A percentile compares a stretch with the other conserved stretches of the same genome.
Conservation (phyloP, 2,329 filamentous ascomycete genomes). For the Ceratocystis destructans region DNA sequence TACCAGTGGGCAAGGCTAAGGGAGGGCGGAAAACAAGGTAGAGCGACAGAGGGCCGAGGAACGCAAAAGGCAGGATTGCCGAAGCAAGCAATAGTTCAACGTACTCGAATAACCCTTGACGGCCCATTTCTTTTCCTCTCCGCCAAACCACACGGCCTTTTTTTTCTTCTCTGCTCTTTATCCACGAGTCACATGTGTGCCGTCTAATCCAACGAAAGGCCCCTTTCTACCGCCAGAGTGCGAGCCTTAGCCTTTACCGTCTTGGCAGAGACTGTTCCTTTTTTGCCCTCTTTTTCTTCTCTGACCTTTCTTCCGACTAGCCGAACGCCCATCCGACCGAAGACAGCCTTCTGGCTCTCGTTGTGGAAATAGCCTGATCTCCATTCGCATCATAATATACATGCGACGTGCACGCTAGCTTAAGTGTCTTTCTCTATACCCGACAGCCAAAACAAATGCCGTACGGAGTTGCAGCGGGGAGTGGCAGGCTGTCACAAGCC, state of each 20-base stretch:
- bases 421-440: background rate
- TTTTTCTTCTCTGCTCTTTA: background rate
- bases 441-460: slow-evolving; percentile 11
- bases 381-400: background rate
- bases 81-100: background rate
- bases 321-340: slow-evolving; percentile 12
- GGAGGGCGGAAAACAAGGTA: too few species aligned
- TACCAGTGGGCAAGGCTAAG: too few species aligned
- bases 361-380: slow-evolving; percentile 1
- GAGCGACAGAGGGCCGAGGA: background rate
- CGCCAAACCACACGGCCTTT: too few species aligned
- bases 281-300: background rate
- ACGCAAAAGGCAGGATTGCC: background rate
- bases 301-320: slow-evolving; percentile 1
- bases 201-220: background rate
- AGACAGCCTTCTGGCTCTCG: background rate
- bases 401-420: background rate
- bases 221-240: too few species aligned
- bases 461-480: slow-evolving; percentile 14
- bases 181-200: background rate
- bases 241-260: background rate
- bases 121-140: too few species aligned
- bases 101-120: background rate
- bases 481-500: slow-evolving; percentile 12
- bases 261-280: background rate